Evolutionary conservation across 2,329 filamentous ascomycete genomes (phyloP), one percentile per base, ranked within the genome.

Genomic region (Verticillium longisporum): DNA sequence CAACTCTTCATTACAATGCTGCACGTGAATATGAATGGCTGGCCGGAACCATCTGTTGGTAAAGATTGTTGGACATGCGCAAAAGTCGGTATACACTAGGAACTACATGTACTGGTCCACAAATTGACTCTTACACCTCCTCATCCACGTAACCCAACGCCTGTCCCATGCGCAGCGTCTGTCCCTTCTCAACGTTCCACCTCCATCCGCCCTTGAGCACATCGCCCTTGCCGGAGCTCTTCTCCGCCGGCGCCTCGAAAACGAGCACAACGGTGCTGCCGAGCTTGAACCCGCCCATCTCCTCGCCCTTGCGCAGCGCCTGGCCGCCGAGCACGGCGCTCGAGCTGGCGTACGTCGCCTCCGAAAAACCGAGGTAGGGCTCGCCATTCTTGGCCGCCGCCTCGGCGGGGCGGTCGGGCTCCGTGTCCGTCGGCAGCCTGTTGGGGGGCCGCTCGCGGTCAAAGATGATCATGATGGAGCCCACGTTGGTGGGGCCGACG

Each of bases 231-330:
- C 38, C 26, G 6, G 59, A 53, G 32, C 60, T 62, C 37, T 63
- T 18, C 60, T 63, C 64, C 14, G 59, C 63, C 0, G 95, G 95
- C 13, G 95, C 95, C 77, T 99, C 96, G 71, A 99, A 99, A 0
- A 99, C 92, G 59, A 99, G 80, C 45, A 99, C 95, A 66, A 99
- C 88, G 1, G 94, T 97, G 73, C 92, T 97, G 21, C 95, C 95
- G 3, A 99, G 82, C 78, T 96, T 92, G 77, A 99, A 99, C 0
- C 95, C 96, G 60, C 95, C 95, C 92, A 99, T 98, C 75, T 99
- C 95, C 72, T 98, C 94, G 38, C 95, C 95, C 55, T 90, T 83
- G 65, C 88, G 85, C 60, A 99, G 78, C 1, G 94, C 89, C 72
- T 98, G 88, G 2, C 96, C 95, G 21, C 86, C 86, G 0, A 99